phyloP scores from a whole-genome alignment of 768 basidiomycete species.

The Collybiopsis confluens region DNA sequence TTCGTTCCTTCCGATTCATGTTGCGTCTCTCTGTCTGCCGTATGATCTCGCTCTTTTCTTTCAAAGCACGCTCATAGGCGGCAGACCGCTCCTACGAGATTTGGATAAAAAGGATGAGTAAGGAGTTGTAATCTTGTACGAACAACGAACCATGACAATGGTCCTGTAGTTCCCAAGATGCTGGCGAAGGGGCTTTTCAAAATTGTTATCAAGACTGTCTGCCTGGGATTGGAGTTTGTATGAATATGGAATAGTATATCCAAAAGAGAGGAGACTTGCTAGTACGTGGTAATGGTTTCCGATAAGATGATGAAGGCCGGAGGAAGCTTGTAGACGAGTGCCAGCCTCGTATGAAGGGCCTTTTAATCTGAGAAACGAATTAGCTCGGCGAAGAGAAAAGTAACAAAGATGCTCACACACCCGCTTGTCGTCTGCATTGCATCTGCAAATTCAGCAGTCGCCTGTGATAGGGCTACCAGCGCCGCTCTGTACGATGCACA shows the following conservation, averaged over 20 bases:
- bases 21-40: conserved; percentile 81
- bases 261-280: conserved; percentile 37
- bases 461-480: conserved; percentile 75
- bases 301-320: conserved; percentile 87
- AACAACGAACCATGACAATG: conserved; percentile 61
- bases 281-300: conserved; percentile 92
- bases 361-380: conserved; percentile 48
- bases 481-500: conserved; percentile 80
- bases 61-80: conserved; percentile 76
- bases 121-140: conserved; percentile 11
- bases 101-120: conserved; percentile 2
- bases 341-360: conserved; percentile 79
- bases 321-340: conserved; percentile 78
- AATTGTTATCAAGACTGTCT: conserved; percentile 80
- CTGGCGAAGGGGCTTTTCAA: conserved; percentile 85
- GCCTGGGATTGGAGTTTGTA: too few species aligned
- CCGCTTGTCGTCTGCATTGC: conserved; percentile 81
- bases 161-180: conserved; percentile 77
- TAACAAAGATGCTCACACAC: conserved; percentile 36
- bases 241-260: conserved; percentile 8
- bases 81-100: conserved; percentile 72
- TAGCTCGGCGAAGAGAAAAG: background rate
- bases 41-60: conserved; percentile 82
- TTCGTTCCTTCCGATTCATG: conserved; percentile 82
- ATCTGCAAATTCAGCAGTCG: conserved; percentile 81